Evolutionary conservation across 768 basidiomycete genomes (phyloP), one percentile per base, ranked within the genome.

Genomic region (Suillus bovinus): DNA sequence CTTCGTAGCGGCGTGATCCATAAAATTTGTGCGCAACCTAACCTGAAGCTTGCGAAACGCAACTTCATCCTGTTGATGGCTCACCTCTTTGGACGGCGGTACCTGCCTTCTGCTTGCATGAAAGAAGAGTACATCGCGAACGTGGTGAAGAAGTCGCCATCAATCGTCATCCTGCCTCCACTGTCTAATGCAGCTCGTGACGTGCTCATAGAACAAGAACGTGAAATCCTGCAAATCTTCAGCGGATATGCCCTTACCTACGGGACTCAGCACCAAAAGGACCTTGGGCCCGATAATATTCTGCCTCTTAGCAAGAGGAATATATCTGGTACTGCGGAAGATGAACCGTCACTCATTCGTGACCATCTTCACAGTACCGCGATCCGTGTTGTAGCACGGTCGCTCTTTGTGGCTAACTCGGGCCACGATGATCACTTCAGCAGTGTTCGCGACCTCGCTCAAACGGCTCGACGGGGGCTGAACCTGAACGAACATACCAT

Each of bases 21-120:
- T 69, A 65, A 74, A 0, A 80, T 90, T 36, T 87, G 87, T 71
- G 65, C 68, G 20, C 78, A 84, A 58, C 22, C 67, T 10, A 75
- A 73, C 47, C 27, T 69, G 14, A 69, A 79, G 50, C 61, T 73
- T 4, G 86, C 86, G 1, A 81, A 84, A 63, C 74, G 71, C 10
- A 78, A 84, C 22, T 77, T 87, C 50, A 76, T 90, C 58, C 62
- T 82, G 8, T 70, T 90, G 5, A 77, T 91, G 74, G 81, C 81
- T n/a, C 83, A 88, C 71, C 79, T 90, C 14, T 90, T 90, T 63
- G 85, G 84, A 7, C 81, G 87, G n/a, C 79, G 81, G 11, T 79
- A 84, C 66, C 72, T 89, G 7, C 81, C 85, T 0, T 69, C 69
- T 13, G 74, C 81, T 6, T 82, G 80, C 52, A 68, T 78, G 14